Evolutionary conservation across 495 filamentous ascomycete species (phyloP), one percentile per base, ranked within the genome.

Genomic region (Aspergillus heteromorphus): DNA sequence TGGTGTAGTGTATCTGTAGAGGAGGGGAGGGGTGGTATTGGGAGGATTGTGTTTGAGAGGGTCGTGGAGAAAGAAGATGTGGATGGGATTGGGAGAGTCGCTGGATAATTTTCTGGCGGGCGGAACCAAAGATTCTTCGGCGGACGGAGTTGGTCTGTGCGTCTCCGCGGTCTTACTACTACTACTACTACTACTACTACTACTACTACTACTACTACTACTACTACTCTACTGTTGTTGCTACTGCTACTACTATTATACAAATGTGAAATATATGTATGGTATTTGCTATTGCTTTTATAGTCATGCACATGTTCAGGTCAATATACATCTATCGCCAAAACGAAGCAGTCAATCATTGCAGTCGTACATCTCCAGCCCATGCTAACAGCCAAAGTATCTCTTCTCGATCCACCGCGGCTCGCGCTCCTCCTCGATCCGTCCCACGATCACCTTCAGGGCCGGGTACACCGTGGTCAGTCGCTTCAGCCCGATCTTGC

Each of bases 381-480:
- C 48, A 54, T 53, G 25, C 40, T 55, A 93, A 67, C 88, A 92
- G 4, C 89, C 85, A 66, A 92, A 83, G 67, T 93, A 93, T 61
- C 81, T 82, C 58, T 78, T 77, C 72, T 95, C 91, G 61, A 95
- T 82, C 87, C 91, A 95, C 56, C 91, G 78, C 27, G 83, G 80
- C 69, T 92, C 85, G 56, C 81, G 78, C 54, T 91, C 88, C 25
- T 85, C 79, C 43, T 87, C 83, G 60, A 96, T 80, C 47, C 85
- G 83, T 50, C 88, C 86, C 30, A 96, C 85, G 45, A 98, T 87
- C 23, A 92, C 86, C 56, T 83, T 83, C 11, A 96, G 81, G 14
- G 85, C 85, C 0, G 93, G 91, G 57, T 91, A 98, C 10, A 95
- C 93, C 34, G 85, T 89, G 36, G 86, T 83, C 55, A 98, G 71